A percentile compares a stretch with the other conserved stretches of the same genome.
Conservation (phyloP, 1,139 yeast genomes). For the Sugiyamaella paludigena region DNA sequence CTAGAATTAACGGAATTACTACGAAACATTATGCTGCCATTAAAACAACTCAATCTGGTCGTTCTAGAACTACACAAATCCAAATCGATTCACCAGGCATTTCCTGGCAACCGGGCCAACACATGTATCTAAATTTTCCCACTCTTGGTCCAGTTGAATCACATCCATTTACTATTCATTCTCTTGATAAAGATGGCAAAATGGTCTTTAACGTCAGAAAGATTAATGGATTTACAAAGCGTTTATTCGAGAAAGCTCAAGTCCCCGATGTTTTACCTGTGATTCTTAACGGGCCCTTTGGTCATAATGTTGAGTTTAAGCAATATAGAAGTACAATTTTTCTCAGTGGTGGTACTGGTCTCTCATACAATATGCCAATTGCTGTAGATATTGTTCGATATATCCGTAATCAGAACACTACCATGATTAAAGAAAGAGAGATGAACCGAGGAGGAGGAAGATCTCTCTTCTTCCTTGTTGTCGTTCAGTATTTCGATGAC, state of each 20-base stretch:
- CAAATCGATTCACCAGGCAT: conserved; percentile 11
- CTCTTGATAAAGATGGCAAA: conserved; percentile 16
- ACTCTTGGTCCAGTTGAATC: conserved; percentile 12
- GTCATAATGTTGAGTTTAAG: conserved; percentile 15
- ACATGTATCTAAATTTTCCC: conserved; percentile 19
- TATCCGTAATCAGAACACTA: too few relatives aligned
- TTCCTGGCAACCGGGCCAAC: conserved; percentile 22
- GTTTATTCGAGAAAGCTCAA: conserved; percentile 4
- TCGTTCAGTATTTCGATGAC: neutral
- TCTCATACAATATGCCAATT: conserved; percentile 19
- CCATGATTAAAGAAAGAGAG: neutral
- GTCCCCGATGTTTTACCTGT: conserved; percentile 15
- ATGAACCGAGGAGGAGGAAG: neutral
- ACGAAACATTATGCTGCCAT: neutral
- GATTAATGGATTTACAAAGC: conserved; percentile 18
- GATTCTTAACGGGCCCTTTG: conserved; percentile 22
- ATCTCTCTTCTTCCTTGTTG: neutral
- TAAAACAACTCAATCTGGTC: neutral
- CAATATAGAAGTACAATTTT: conserved; percentile 19
- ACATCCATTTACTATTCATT: conserved; percentile 21
- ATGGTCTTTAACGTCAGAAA: conserved; percentile 15
- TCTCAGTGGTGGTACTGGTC: conserved; percentile 21
- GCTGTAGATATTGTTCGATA: conserved; percentile 16
- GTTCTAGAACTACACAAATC: conserved; percentile 6
- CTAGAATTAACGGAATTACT: conserved; percentile 1